Percentiles rank a stretch among this genome's conserved stretches.
Evolutionary conservation across 1,139 yeast species (phyloP).

Genomic region (Scheffersomyces cryptocercus): DNA sequence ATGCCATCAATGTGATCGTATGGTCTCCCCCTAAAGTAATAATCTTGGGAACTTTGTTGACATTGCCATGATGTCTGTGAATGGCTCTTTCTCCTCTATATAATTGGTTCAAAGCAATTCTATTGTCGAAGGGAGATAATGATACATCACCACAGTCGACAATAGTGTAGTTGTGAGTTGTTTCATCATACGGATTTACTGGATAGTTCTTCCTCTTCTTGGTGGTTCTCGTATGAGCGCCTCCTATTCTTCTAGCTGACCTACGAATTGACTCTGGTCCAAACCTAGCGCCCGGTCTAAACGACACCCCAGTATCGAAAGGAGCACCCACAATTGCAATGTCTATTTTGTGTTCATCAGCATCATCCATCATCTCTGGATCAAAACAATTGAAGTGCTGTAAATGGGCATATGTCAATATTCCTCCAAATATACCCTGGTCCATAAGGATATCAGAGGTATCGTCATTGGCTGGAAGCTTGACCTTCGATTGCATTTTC

Average conservation of each 20-base stretch:
- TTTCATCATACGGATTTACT: constrained; percentile 16
- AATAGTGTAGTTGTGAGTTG: constrained; percentile 33
- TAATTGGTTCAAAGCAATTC: constrained; percentile 53
- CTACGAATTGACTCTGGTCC: constrained; percentile 51
- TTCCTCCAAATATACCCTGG: constrained; percentile 38
- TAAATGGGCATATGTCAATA: constrained; percentile 47
- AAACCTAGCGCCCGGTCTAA: constrained; percentile 51
- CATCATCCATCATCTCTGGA: constrained; percentile 8
- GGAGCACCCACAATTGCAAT: constrained; percentile 56
- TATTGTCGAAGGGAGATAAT: constrained; percentile 55
- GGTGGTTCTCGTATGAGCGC: constrained; percentile 16
- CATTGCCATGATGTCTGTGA: constrained; percentile 31
- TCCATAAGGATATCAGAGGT: constrained; percentile 29
- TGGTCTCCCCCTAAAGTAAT: constrained; percentile 64
- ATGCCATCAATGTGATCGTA: constrained; percentile 52
- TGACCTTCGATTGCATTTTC: constrained; percentile 20
- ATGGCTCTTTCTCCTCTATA: constrained; percentile 53
- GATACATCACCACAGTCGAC: constrained; percentile 61
- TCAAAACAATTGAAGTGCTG: constrained; percentile 41
- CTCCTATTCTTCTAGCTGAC: constrained; percentile 40
- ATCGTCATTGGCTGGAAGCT: constrained; percentile 39
- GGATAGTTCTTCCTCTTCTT: constrained; percentile 15
- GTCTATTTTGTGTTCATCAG: constrained; percentile 25
- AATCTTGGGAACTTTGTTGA: constrained; percentile 30
- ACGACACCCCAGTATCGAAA: constrained; percentile 52